Evolutionary conservation across 352 stramenopile genomes (phyloP), one percentile per base, ranked within the genome.

Genomic region (Phytophthora multivora): DNA sequence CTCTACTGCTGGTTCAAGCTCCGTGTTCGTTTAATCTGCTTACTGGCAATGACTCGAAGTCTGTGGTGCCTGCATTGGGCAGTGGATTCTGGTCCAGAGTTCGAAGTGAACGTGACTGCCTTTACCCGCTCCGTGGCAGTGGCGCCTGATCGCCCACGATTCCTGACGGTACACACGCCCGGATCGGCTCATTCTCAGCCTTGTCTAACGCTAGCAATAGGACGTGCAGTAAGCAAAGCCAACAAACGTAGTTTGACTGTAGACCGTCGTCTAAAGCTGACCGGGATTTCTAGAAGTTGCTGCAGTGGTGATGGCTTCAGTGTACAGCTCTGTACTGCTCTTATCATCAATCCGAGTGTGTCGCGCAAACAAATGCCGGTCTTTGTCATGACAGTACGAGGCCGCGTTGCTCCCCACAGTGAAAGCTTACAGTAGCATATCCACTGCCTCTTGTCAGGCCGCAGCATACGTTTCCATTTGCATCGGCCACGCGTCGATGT

Each of bases 51-150:
- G 21, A 51, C 25, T 51, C 45, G 9, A 16, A 42, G 5, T 10
- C 13, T 31, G n/a, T 33, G 19, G n/a, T 43, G 47, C 28, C 13
- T 9, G 47, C 4, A 7, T 21, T 15, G 18, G 5, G 43, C 7
- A 26, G 10, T 46, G 40, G 30, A 43, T 59, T 59, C 51, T 51
- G 51, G 51, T 61, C 41, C 45, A 31, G 52, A 30, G 30, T 61
- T n/a, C 23, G 6, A 16, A 50, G 21, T 33, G 45, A 23, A 16
- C 18, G 21, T 19, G 30, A 13, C 9, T 28, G n/a, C 23, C 52
- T 51, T 51, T 41, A 56, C 49, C 18, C 15, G 35, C 9, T 39
- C 15, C 15, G 33, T 31, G 28, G 28, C 28, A 33, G 12, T 33
- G 11, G 28, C 28, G 28, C 3, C 19, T 36, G 40, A 50, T 38